Base-by-base conservation (phyloP, 805 yeast genomes). In the Saccharomyces paradoxus region DNA sequence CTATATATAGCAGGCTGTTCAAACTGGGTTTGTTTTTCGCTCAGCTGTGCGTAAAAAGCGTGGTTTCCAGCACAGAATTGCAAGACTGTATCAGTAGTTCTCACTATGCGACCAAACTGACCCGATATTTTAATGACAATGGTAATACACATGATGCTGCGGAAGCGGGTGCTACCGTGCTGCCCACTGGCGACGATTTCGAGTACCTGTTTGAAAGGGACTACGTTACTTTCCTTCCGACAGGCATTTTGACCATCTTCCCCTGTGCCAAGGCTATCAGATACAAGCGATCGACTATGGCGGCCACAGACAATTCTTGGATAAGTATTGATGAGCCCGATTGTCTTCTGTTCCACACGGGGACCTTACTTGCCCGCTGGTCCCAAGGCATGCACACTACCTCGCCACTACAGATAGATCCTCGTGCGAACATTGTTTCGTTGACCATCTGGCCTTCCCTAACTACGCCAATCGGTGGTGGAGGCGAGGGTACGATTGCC, bases 291-390 rank as follows among this genome's bases (percentile, higher is more conserved):
- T 56, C 61, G 3, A 58, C 66, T 1, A 55, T 58, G n/a, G 51
- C 63, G 22, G 47, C 60, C 2, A 62, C 61, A 28, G 69, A 68
- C 53, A 64, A 62, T 31, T 31, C 52, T 7, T 69, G 72, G 72
- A 30, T 56, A 4, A 30, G 58, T 0, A 50, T 65, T 2, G 56
- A 62, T 47, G 64, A 63, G 41, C 65, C 65, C 8, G 63, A 65
- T 47, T 66, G 70, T 55, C 54, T 69, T 1, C 49, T 69, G 49
- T 31, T 69, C 5, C 71, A 68, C 48, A 63, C 68, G 4, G 71
- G 71, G 1, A 44, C 53, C 12, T 21, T 62, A 2, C 50, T 67
- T 48, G 56, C 63, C 1, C 54, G 49, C 1, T 53, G 55, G 47
- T 64, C 70, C 1, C 51, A 55, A 17, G 68, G 66, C 1, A 29